Evolutionary conservation across 2,329 filamentous ascomycete species (phyloP), one percentile per base, ranked within the genome.

Genomic region (Tolypocladium pustulatum): DNA sequence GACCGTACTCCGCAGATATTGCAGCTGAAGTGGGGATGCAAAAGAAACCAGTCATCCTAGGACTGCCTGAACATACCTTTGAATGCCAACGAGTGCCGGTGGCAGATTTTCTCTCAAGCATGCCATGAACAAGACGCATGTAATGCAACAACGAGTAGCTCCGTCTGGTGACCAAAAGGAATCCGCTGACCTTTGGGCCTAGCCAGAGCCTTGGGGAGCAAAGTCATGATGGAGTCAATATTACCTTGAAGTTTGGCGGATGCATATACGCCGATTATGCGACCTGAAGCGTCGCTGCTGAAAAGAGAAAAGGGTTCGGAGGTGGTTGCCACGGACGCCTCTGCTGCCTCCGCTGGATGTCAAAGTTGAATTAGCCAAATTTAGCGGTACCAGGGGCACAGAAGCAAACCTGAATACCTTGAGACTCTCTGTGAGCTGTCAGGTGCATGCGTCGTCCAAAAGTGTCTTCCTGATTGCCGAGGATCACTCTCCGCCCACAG

Each of bases 241-340:
- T 37, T 56, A 60, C 59, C 59, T 60, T 60, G 41, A 60, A 60
- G 46, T 37, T 58, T 38, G 59, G 53, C 25, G 59, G 59, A 58
- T 60, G 59, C 59, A 60, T 60, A 52, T 52, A 55, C 30, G 34
- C 52, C 53, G 43, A 51, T 49, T 56, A 30, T n/a, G 58, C 55
- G 58, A 55, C 51, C 52, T 34, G n/a, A 22, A 32, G 12, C 25
- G 41, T 41, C 54, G 55, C 54, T 9, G 34, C 27, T 36, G 49
- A 34, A 20, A 13, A 13, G 30, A 34, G 20, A 30, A 13, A n/a
- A 30, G 12, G 30, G 49, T 34, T 34, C 49, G 30, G 20, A 5
- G 9, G 49, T 52, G 30, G 9, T 34, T 12, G 27, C 10, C 9
- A 12, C 27, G 17, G 49, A 22, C 30, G 49, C 46, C 22, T 22